Base-by-base conservation (phyloP, 2,329 filamentous ascomycete species). In the Xylaria polymorpha region DNA sequence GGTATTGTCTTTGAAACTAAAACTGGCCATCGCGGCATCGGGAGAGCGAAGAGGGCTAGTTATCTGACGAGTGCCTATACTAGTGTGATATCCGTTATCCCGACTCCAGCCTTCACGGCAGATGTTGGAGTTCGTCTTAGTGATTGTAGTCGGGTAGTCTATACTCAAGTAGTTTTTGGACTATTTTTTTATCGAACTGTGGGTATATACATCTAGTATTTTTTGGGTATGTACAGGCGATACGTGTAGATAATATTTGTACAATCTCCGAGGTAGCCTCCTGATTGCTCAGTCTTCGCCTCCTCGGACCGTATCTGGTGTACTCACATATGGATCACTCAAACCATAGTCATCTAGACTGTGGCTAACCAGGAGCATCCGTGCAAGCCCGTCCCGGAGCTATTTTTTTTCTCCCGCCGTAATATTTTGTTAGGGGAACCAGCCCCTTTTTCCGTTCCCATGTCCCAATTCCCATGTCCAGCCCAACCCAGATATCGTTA, bases 291-390 rank as follows among this genome's bases (percentile, higher is more conserved):
- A 51, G 29, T 14, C n/a, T 25, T 44, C 53, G 8, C 18, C 55
- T 12, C 35, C 48, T 56, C 29, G 55, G 55, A 63, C 61, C 39
- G 53, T 62, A 63, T 62, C 61, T 59, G 20, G n/a, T 61, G 51
- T 62, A 39, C 48, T 59, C 51, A 20, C 50, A 15, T 56, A 48
- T 43, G 20, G 10, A 29, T 67, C 4, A 61, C 65, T 44, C 64
- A 61, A 61, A 46, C 60, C 57, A 51, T 14, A 67, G 64, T 68
- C 68, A n/a, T 68, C 61, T 62, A 70, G 68, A 70, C 68, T 56
- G 22, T 57, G 53, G 56, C 68, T 48, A 55, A 56, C 68, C 68
- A 64, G 68, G 64, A 64, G 68, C 65, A 53, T 55, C 59, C 50
- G 8, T 20, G 29, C 50, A 51, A 64, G 37, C 58, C n/a, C 60